Percentiles rank a stretch among this genome's conserved stretches.
Conservation (phyloP, 495 filamentous ascomycete species). For the Aspergillus sparsus region DNA sequence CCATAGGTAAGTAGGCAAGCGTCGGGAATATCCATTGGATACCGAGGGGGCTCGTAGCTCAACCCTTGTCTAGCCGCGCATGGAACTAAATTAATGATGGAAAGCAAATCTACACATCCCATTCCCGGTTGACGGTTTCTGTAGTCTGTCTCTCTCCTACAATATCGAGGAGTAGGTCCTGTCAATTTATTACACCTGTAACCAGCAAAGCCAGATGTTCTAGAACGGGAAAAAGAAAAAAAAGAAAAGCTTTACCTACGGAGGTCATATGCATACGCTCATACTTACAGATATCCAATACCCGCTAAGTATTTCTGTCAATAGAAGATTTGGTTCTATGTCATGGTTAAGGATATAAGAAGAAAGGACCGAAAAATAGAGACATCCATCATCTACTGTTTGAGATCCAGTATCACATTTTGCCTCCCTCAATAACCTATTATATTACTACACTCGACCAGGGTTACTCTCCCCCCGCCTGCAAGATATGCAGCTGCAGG, state of each 20-base stretch:
- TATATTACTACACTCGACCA: not conserved
- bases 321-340: not conserved
- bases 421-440: not conserved
- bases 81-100: not conserved
- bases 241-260: not conserved
- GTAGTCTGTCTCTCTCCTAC: not conserved
- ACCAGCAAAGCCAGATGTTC: not conserved
- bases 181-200: too few species aligned
- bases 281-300: not conserved
- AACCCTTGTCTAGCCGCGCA: not conserved
- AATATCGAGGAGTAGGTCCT: too few species aligned
- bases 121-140: not conserved
- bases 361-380: not conserved
- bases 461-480: not conserved
- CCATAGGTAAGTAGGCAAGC: too few species aligned
- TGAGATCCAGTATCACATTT: not conserved
- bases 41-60: too few species aligned
- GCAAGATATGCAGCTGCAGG: not conserved
- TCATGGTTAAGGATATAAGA: not conserved
- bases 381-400: not conserved
- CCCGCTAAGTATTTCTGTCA: not conserved
- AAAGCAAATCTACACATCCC: slow-evolving; percentile 11
- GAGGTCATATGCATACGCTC: slow-evolving; percentile 6
- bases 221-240: not conserved
- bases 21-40: too few species aligned